Evolutionary conservation across 2,329 filamentous ascomycete genomes (phyloP).

Genomic region (Botrytis tulipae): DNA sequence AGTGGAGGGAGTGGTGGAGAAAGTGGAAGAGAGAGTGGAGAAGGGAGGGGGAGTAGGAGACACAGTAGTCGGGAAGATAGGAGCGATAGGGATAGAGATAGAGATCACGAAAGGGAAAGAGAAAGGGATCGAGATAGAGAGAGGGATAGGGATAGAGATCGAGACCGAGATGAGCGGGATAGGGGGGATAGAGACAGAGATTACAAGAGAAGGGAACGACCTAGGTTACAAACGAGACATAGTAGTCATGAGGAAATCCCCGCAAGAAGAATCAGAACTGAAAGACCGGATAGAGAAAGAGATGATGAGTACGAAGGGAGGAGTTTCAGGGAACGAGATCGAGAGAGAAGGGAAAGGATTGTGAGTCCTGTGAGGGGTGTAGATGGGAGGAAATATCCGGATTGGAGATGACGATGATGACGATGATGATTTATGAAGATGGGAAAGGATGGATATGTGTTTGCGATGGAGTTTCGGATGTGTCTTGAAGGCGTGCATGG

Average conservation of each 20-base stretch:
- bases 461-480: background rate
- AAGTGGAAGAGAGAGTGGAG: conserved; percentile 22
- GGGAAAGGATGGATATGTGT: background rate
- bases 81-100: conserved; percentile 17
- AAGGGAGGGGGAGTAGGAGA: conserved; percentile 21
- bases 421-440: background rate
- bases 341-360: conserved; percentile 28
- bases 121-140: conserved; percentile 10
- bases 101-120: conserved; percentile 10
- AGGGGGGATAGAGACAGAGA: conserved; percentile 22
- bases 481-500: background rate
- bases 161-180: conserved; percentile 22
- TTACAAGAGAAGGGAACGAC: conserved; percentile 12
- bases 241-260: conserved; percentile 19
- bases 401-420: conserved; percentile 4
- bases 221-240: conserved; percentile 9
- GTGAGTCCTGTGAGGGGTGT: conserved; percentile 34
- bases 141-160: conserved; percentile 25
- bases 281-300: conserved; percentile 26
- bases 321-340: conserved; percentile 26
- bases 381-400: conserved; percentile 36
- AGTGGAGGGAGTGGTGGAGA: conserved; percentile 19
- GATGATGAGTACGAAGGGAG: conserved; percentile 19
- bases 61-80: conserved; percentile 27
- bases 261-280: conserved; percentile 16